Evolutionary conservation across 306 rosid species (phyloP).

Genomic region (Mucuna pruriens): DNA sequence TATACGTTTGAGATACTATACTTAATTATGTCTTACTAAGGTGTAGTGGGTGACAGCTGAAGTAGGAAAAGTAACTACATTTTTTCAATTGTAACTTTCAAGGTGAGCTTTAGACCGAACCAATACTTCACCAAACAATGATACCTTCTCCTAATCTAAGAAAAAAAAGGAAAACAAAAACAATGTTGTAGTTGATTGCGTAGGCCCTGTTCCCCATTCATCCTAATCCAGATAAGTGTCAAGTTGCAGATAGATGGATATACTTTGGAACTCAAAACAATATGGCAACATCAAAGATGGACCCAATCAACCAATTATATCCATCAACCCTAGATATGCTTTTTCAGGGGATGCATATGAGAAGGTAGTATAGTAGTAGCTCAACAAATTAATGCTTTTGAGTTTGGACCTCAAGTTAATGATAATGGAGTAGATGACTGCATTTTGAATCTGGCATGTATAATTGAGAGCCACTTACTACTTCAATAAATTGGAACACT

Average conservation of each 20-base stretch:
- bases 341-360: neutral
- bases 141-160: slow-evolving; percentile 31
- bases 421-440: slow-evolving; percentile 33
- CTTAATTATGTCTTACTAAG: neutral
- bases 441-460: neutral
- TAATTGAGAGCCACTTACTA: neutral
- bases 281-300: slow-evolving; percentile 28
- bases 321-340: neutral
- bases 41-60: slow-evolving; percentile 39
- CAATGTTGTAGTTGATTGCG: slow-evolving; percentile 1
- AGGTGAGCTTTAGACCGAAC: slow-evolving; percentile 43
- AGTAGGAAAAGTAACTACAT: neutral
- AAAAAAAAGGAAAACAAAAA: neutral
- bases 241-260: slow-evolving; percentile 16
- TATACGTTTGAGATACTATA: slow-evolving; percentile 21
- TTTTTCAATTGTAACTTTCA: slow-evolving; percentile 16
- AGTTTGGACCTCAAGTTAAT: neutral
- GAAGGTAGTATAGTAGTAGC: slow-evolving; percentile 29
- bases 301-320: slow-evolving; percentile 23
- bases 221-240: slow-evolving; percentile 39
- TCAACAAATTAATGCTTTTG: slow-evolving; percentile 38
- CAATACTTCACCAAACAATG: slow-evolving; percentile 44
- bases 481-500: neutral
- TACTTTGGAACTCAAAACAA: slow-evolving; percentile 23
- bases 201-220: slow-evolving; percentile 23